phyloP scores from a whole-genome alignment of 2,329 filamentous ascomycete genomes.

The Phoma sp. region DNA sequence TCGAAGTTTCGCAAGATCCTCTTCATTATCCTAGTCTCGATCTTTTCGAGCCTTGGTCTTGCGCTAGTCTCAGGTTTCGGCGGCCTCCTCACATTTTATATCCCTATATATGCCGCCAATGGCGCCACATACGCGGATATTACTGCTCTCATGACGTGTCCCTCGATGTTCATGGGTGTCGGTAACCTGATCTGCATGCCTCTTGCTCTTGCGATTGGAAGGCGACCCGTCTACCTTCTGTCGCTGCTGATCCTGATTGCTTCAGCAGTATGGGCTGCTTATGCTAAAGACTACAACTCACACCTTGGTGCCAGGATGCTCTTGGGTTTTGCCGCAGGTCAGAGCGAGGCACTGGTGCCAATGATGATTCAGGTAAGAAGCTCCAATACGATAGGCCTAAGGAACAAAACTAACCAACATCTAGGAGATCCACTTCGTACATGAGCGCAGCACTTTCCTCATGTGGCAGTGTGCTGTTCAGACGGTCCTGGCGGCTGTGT shows the following conservation, averaged over 20 bases:
- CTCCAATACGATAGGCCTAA: not conserved
- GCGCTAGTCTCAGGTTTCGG: conserved; percentile 53
- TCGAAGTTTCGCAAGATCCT: conserved; percentile 38
- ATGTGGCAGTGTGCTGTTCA: conserved; percentile 55
- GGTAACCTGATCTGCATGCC: conserved; percentile 31
- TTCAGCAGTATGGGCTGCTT: conserved; percentile 17
- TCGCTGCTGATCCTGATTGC: conserved; percentile 24
- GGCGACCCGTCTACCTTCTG: conserved; percentile 28
- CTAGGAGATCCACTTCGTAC: conserved; percentile 52
- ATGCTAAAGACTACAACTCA: conserved; percentile 28
- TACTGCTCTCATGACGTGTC: conserved; percentile 41
- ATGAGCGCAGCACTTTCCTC: conserved; percentile 52
- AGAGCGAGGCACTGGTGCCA: conserved; percentile 54
- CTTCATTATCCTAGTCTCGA: conserved; percentile 35
- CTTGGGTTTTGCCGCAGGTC: conserved; percentile 51
- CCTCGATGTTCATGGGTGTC: conserved; percentile 37
- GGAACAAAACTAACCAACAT: not conserved
- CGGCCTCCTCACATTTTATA: conserved; percentile 53
- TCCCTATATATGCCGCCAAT: conserved; percentile 47
- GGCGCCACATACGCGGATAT: conserved; percentile 52
- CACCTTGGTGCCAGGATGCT: conserved; percentile 52
- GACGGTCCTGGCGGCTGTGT: conserved; percentile 49
- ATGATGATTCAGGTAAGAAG: conserved; percentile 46
- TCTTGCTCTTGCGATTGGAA: conserved; percentile 29
- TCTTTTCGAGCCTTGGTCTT: conserved; percentile 51